phyloP scores from a whole-genome alignment of 2,329 filamentous ascomycete genomes.

The Alternaria burnsii region DNA sequence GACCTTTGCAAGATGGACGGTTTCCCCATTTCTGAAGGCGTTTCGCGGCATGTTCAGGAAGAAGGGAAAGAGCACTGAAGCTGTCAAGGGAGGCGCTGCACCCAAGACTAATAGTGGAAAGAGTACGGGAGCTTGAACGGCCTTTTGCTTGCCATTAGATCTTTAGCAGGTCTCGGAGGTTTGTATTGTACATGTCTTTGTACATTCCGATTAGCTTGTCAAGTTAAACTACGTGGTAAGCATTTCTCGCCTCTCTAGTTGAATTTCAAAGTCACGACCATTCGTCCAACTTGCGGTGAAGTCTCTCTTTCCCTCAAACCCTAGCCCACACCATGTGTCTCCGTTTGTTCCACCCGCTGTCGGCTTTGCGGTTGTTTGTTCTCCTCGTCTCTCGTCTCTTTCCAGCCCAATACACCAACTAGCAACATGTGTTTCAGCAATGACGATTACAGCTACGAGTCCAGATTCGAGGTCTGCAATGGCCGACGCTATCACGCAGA shows the following conservation, averaged over 20 bases:
- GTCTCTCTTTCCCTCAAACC: neutral
- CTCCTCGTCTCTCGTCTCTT: neutral
- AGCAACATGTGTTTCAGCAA: slow-evolving; percentile 38
- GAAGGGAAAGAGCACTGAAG: slow-evolving; percentile 42
- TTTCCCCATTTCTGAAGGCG: slow-evolving; percentile 39
- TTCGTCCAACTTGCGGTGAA: neutral
- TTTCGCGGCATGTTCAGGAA: slow-evolving; percentile 52
- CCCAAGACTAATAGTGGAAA: slow-evolving; percentile 31
- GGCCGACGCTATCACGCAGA: slow-evolving; percentile 21
- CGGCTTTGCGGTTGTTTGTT: neutral
- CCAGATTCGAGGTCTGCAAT: slow-evolving; percentile 24
- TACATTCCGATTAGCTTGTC: neutral
- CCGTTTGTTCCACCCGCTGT: slow-evolving; percentile 6
- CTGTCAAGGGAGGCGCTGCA: slow-evolving; percentile 42
- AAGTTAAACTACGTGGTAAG: neutral
- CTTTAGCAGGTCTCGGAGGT: neutral
- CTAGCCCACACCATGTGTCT: slow-evolving; percentile 2
- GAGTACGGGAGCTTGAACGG: neutral
- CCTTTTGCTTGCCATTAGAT: neutral
- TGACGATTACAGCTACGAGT: slow-evolving; percentile 24
- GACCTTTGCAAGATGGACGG: slow-evolving; percentile 74
- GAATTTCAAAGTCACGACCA: neutral
- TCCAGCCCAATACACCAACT: neutral
- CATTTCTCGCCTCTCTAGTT: neutral
- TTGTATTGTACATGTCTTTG: neutral